Evolutionary conservation across 2,329 filamentous ascomycete genomes (phyloP), one percentile per base, ranked within the genome.

Genomic region (Neonectria faginata): DNA sequence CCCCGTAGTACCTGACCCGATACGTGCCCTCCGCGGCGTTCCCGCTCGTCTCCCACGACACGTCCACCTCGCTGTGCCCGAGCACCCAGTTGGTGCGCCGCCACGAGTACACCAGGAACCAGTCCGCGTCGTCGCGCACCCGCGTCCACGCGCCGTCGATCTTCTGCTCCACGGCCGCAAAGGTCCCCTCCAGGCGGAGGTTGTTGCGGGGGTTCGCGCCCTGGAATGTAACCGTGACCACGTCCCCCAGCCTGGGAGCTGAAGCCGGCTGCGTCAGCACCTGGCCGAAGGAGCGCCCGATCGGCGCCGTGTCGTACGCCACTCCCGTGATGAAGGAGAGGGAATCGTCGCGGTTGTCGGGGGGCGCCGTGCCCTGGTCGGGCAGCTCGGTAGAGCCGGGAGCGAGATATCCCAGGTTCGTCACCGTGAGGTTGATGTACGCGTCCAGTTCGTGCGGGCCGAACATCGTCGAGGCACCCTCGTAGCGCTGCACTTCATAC

Each of bases 201-300:
- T 97, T 92, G 77, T 97, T 97, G 31, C 95, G 87, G 16, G 95
- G 95, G 73, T 97, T 97, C 1, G 94, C 94, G 16, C 91, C 95
- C 2, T 95, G 87, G 77, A 97, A 97, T 0, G 84, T 89, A 0
- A 86, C 91, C 16, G 81, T 85, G 53, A 94, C 87, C 4, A 82
- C 81, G 33, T 87, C 84, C 3, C 93, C 92, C 9, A 85, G 79
- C 1, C 78, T 67, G 75, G 92, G 93, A 1, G 81, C 79, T 11
- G 84, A 75, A 0, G 79, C 74, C 1, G 86, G 83, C 52, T 90
- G 84, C 0, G 79, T 79, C 29, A 88, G 78, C 2, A 93, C 86
- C 45, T 89, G 84, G 47, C 95, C 95, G 73, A 93, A 97, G 0
- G 79, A 80, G 64, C 89, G 89, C 61, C 90, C 89, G 8, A 90